phyloP scores from a whole-genome alignment of 345 rosid species.

The Microthlaspi erraticum region DNA sequence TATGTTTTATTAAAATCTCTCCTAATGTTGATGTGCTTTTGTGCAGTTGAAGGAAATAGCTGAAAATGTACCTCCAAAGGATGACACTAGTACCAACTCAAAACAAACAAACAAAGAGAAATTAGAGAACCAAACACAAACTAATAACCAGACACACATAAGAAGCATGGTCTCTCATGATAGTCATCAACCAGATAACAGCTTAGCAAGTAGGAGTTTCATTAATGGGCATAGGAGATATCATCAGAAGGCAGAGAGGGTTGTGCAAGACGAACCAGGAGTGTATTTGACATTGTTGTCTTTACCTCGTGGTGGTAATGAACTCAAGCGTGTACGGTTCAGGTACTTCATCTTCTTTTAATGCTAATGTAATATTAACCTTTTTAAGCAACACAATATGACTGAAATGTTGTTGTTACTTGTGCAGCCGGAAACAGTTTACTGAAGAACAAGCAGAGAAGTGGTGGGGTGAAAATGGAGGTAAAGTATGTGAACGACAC shows the following conservation, averaged over 20 bases:
- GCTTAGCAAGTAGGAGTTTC: slow-evolving; percentile 43
- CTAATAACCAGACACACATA: slow-evolving; percentile 43
- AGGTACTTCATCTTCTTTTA: slow-evolving; percentile 52
- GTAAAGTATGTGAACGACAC: slow-evolving; percentile 65
- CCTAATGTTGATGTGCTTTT: slow-evolving; percentile 14
- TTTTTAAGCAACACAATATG: not conserved
- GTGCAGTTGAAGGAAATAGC: slow-evolving; percentile 74
- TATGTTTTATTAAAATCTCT: too few relatives aligned
- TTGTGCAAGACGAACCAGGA: slow-evolving; percentile 82
- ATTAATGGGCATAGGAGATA: slow-evolving; percentile 55
- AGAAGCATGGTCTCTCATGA: slow-evolving; percentile 49
- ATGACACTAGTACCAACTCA: slow-evolving; percentile 42
- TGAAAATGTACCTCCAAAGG: slow-evolving; percentile 53
- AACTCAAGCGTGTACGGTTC: slow-evolving; percentile 85
- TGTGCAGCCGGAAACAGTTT: slow-evolving; percentile 71
- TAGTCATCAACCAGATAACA: slow-evolving; percentile 50
- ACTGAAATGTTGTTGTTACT: slow-evolving; percentile 5
- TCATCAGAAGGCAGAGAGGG: slow-evolving; percentile 57
- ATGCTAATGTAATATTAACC: not conserved
- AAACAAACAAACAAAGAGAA: slow-evolving; percentile 39
- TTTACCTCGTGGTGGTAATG: slow-evolving; percentile 69
- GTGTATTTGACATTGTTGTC: slow-evolving; percentile 69
- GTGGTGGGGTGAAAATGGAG: slow-evolving; percentile 88
- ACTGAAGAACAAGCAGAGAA: slow-evolving; percentile 82
- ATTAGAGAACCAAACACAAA: slow-evolving; percentile 28